Percentiles rank a stretch among this genome's conserved stretches.
These are phyloP conservation scores for Rhodosporidiobolus odoratus DNA, from an alignment of 768 basidiomycete species.

Conservation along the genomic window DNA sequence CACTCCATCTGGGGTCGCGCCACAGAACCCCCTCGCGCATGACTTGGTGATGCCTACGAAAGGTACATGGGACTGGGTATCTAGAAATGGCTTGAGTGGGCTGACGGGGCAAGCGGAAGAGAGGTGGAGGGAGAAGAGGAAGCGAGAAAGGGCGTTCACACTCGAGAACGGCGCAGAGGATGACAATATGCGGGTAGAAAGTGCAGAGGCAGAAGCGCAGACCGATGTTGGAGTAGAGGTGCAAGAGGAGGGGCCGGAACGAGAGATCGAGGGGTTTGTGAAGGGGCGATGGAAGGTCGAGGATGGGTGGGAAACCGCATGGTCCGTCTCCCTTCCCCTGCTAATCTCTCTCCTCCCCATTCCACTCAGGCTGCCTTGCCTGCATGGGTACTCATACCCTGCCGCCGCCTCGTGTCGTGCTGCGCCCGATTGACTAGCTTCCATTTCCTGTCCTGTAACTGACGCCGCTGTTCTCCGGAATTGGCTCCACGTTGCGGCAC, in stretches of 20 bases:
- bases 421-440: no score
- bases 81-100: conserved; percentile 1
- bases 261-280: conserved; percentile 20
- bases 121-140: not conserved
- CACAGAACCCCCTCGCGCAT: not conserved
- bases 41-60: not conserved
- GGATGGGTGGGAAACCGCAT: conserved; percentile 16
- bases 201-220: not conserved
- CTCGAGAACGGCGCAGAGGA: not conserved
- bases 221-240: not conserved
- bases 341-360: no score
- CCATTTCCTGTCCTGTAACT: no score
- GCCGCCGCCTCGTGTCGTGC: no score
- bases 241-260: not conserved
- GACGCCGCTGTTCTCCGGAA: not conserved
- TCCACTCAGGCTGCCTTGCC: no score
- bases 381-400: no score
- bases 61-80: conserved; percentile 11
- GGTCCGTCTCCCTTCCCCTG: conserved; percentile 1
- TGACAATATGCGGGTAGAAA: no score
- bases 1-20: conserved; percentile 2
- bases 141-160: not conserved
- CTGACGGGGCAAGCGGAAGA: conserved; percentile 3
- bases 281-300: not conserved
- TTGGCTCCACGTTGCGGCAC: no score